These are phyloP conservation scores for Neurospora sp. DNA, from an alignment of 495 filamentous ascomycete genomes.

Conservation along the genomic window DNA sequence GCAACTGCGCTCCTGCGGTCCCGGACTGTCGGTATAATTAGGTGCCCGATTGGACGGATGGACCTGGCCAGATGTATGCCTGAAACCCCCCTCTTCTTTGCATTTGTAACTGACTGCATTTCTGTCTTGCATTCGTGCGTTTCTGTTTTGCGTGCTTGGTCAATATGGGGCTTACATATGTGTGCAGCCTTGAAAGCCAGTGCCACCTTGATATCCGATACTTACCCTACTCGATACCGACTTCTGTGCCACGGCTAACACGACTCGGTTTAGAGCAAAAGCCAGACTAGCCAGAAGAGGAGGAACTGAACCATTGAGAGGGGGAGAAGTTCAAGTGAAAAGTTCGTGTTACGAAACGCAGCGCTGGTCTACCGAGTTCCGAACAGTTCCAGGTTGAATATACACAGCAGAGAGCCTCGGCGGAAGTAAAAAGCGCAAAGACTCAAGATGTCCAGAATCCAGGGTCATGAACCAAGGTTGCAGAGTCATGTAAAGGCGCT, in stretches of 20 bases:
- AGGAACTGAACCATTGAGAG: background rate
- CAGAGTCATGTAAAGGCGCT: too few relatives aligned
- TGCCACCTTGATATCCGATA: background rate
- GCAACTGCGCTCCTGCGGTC: background rate
- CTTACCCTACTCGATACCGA: background rate
- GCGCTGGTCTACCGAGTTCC: too few relatives aligned
- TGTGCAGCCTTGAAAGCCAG: background rate
- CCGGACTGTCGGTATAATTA: background rate
- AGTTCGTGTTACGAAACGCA: too few relatives aligned
- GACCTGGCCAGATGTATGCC: background rate
- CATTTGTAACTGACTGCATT: background rate
- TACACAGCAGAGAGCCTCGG: too few relatives aligned
- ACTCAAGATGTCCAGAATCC: too few relatives aligned
- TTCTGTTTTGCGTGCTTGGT: background rate
- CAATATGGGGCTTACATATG: background rate
- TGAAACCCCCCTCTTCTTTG: background rate
- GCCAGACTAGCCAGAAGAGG: background rate
- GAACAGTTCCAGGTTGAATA: too few relatives aligned
- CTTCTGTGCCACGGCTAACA: background rate
- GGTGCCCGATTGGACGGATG: background rate
- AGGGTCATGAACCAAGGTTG: too few relatives aligned
- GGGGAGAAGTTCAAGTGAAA: too few relatives aligned
- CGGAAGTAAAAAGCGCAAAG: too few relatives aligned
- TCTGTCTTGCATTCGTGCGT: background rate
- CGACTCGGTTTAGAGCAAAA: too few relatives aligned